Evolutionary conservation across 140 eudicot species (phyloP).

Genomic region (Senecio squalidus): DNA sequence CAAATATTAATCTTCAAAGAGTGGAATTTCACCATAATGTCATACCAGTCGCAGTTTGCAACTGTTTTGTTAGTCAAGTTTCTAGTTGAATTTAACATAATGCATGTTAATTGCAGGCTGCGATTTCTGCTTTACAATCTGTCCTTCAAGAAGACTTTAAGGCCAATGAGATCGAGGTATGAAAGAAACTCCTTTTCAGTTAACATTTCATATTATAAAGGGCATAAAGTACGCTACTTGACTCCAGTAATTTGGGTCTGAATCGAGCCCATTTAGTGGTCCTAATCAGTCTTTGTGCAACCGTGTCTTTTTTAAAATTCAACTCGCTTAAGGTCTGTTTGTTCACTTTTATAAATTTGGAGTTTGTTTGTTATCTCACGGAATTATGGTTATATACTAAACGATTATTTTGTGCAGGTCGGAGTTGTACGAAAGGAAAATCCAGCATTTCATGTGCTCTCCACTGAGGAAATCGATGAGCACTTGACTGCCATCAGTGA

Average conservation of each 20-base stretch:
- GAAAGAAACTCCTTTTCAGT: background rate
- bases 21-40: too few species aligned
- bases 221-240: background rate
- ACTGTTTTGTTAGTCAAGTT: background rate
- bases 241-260: too few species aligned
- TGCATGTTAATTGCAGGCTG: constrained; percentile 54
- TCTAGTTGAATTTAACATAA: constrained; percentile 1
- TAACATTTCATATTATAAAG: background rate
- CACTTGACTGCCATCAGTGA: constrained; percentile 95
- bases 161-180: constrained; percentile 97
- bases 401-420: constrained; percentile 44
- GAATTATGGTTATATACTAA: background rate
- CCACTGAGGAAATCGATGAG: constrained; percentile 94
- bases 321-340: background rate
- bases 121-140: constrained; percentile 94
- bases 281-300: too few species aligned
- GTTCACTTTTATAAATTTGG: background rate
- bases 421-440: constrained; percentile 89
- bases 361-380: too few species aligned
- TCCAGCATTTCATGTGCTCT: constrained; percentile 59
- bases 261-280: too few species aligned
- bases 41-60: too few species aligned
- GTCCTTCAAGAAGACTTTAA: constrained; percentile 96
- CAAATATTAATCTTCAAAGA: too few species aligned
- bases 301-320: too few species aligned